Conservation (phyloP, 306 rosid genomes). For the Dryas alaskensis region DNA sequence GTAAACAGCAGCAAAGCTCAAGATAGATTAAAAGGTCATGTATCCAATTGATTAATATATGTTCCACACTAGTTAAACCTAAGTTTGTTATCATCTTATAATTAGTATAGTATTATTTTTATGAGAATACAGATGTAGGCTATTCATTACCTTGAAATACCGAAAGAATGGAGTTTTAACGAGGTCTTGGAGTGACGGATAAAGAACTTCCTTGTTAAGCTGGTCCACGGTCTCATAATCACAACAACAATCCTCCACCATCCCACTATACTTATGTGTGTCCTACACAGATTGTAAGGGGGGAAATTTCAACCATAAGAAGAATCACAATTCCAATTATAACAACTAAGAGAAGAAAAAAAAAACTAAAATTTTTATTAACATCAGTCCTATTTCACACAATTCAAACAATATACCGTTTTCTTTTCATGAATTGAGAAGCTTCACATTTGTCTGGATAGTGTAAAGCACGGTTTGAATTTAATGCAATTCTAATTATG, state of each 20-base stretch:
- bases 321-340: background rate
- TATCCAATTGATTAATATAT: background rate
- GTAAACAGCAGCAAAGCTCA: background rate
- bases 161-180: constrained; percentile 53
- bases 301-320: background rate
- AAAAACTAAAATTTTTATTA: background rate
- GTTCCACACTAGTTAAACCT: background rate
- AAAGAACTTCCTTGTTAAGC: constrained; percentile 41
- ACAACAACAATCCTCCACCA: constrained; percentile 58
- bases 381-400: background rate
- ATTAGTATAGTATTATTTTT: background rate
- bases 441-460: background rate
- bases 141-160: constrained; percentile 44
- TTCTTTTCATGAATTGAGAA: too few species aligned
- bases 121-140: background rate
- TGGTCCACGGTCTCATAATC: constrained; percentile 51
- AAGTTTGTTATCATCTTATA: background rate
- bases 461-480: background rate
- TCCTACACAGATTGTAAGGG: constrained; percentile 21
- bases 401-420: background rate
- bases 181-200: constrained; percentile 51
- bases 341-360: background rate
- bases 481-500: background rate
- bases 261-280: constrained; percentile 37
- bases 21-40: background rate